Conservation (phyloP, 306 rosid species). For the Trifolium dubium region DNA sequence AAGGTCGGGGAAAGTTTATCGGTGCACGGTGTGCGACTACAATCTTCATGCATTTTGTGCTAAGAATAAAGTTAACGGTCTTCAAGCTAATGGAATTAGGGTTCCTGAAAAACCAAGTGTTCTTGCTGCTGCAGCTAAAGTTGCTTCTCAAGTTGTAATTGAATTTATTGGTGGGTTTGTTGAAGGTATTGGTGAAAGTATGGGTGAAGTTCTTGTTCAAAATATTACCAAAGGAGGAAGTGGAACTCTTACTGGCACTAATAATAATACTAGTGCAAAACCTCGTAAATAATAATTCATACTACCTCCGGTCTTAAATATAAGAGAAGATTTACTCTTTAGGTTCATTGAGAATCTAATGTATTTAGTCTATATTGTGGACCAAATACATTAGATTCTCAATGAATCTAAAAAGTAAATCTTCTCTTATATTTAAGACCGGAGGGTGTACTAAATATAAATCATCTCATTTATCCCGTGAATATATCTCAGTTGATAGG, state of each 20-base stretch:
- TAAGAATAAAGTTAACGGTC: conserved; percentile 71
- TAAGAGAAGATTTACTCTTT: too few relatives aligned
- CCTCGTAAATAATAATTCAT: conserved; percentile 23
- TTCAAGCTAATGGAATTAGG: conserved; percentile 60
- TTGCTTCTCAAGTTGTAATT: conserved; percentile 78
- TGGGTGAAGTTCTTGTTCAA: conserved; percentile 77
- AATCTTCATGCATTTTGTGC: conserved; percentile 79
- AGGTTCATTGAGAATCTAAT: too few relatives aligned
- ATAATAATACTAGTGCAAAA: not conserved
- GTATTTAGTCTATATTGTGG: too few relatives aligned
- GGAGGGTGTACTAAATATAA: too few relatives aligned
- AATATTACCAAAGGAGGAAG: conserved; percentile 54
- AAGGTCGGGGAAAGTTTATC: conserved; percentile 72
- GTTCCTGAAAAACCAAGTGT: conserved; percentile 54
- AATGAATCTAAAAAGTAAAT: too few relatives aligned
- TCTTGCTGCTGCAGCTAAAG: conserved; percentile 62
- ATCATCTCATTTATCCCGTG: not conserved
- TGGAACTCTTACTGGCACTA: not conserved
- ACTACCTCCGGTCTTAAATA: too few relatives aligned
- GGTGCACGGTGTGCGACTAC: conserved; percentile 70
- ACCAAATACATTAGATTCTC: too few relatives aligned
- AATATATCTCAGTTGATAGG: too few relatives aligned
- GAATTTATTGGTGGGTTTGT: conserved; percentile 76
- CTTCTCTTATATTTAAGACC: too few relatives aligned
- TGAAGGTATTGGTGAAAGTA: conserved; percentile 80